Base-by-base conservation (phyloP, 2,329 filamentous ascomycete genomes). In the Fusarium metavorans region DNA sequence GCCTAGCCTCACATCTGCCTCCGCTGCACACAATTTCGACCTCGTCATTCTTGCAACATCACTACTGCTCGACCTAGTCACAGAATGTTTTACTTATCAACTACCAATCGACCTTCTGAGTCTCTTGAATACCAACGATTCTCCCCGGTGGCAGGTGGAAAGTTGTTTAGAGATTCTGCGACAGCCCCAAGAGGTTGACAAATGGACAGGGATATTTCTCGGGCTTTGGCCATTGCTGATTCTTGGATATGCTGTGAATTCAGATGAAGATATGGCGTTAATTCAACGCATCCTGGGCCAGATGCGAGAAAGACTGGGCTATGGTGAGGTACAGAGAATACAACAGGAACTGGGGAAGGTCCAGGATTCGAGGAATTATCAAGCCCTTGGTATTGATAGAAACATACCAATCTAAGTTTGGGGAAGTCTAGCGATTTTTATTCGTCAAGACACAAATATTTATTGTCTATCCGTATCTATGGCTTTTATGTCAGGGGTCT, bases 221-320 rank as follows among this genome's bases (percentile, higher is more conserved):
- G 69, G 48, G n/a, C 58, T 66, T 18, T 71, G 69, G 69, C 69
- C 69, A 5, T 59, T 69, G 39, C 20, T 71, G 50, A 71, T 71
- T 14, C 41, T 71, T 20, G 69, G 69, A n/a, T 63, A 68, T 41
- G 66, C 62, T 4, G 66, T 71, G 16, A 39, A 8, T 20, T 37
- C 34, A 6, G 69, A 68, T 9, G 62, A 63, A 6, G 66, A 71
- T 5, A 66, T 39, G 54, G 32, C 13, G 16, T 16, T 57, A 3
- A 27, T 57, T 2, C 54, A 57, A 20, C 11, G 20, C 2, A 5
- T 25, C 16, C 16, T 57, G 9, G 20, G 13, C 9, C 13, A 39
- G 20, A 57, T 57, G 54, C 34, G 54, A 23, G 20, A 25, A 9
- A 23, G 54, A 14, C 20, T 57, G 9, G 54, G 54, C 20, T 57